Conservation (phyloP, 208 protist species). For the Wallacemonas collosoma region DNA sequence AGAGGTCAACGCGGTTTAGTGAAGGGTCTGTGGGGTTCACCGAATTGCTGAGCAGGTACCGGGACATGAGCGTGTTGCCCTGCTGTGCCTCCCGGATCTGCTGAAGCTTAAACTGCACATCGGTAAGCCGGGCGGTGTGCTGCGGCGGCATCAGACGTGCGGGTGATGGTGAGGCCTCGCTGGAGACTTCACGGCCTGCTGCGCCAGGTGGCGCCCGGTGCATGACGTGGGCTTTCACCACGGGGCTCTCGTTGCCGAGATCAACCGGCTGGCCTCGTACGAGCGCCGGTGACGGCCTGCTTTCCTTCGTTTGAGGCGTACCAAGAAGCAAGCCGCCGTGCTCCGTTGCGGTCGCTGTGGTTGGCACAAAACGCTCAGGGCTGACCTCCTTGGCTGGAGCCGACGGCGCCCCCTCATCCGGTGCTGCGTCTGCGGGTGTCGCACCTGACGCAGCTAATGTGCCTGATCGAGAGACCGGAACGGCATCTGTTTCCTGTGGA, state of each 20-base stretch:
- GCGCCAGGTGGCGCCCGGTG: background rate
- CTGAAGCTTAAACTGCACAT: slow-evolving; percentile 57
- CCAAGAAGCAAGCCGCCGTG: slow-evolving; percentile 4
- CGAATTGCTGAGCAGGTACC: slow-evolving; percentile 57
- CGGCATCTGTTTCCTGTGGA: slow-evolving; percentile 19
- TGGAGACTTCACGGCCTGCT: slow-evolving; percentile 11
- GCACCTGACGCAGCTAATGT: background rate
- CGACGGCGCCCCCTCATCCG: slow-evolving; percentile 1
- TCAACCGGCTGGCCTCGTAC: background rate
- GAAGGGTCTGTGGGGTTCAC: slow-evolving; percentile 17
- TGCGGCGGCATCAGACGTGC: background rate
- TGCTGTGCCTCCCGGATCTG: slow-evolving; percentile 37
- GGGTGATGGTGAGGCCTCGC: slow-evolving; percentile 10
- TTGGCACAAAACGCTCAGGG: slow-evolving; percentile 21
- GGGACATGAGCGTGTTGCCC: slow-evolving; percentile 43
- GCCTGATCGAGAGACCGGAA: too few species aligned
- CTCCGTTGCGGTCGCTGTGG: slow-evolving; percentile 10
- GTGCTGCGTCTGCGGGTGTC: background rate
- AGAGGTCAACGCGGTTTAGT: slow-evolving; percentile 14
- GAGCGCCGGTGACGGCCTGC: background rate
- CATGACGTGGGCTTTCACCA: slow-evolving; percentile 11
- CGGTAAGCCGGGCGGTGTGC: slow-evolving; percentile 35
- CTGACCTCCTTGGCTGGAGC: background rate
- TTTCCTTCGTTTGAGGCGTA: background rate
- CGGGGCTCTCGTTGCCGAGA: background rate